Evolutionary conservation across 495 filamentous ascomycete species (phyloP), one percentile per base, ranked within the genome.

Genomic region (Lasiosphaeria ovina): DNA sequence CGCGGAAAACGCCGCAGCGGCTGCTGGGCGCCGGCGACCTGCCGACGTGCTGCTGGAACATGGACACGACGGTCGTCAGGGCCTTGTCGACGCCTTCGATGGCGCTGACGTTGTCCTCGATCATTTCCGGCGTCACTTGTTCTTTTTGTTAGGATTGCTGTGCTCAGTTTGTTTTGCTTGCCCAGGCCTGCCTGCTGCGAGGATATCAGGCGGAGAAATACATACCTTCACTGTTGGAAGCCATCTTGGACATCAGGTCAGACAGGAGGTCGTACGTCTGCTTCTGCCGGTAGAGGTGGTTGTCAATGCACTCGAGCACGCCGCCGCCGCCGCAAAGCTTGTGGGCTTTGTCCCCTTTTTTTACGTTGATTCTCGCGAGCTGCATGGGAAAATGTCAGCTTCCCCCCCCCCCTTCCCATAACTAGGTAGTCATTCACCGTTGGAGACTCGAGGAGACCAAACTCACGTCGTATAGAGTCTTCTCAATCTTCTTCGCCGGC

Each of bases 241-340:
- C 3, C 32, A 12, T 5, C 44, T 47, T 47, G 6, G 4, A 11
- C 44, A 47, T 7, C 44, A 9, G 44, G 6, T 14, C 44, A 47
- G 12, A 14, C 44, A 47, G 16, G 12, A 47, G 32, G 31, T 36
- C 45, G 48, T 57, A 55, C 9, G 34, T 33, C 10, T 40, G 31
- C 35, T 61, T 65, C 50, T 65, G 62, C 35, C 51, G 32, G 50
- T 54, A 61, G 11, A 65, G 54, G 54, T 55, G 50, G 54, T 51
- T 55, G 42, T 65, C 62, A 16, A 65, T 52, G 49, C 58, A 61
- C 9, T 54, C 33, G 14, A 65, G 33, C 12, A 58, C 45, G 42
- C 54, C 58, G 6, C 14, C 35, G 12, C 42, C 51, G 34, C 47
- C 58, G 36, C 61, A 63, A 24, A 6, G 17, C 5, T 10, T 7